Evolutionary conservation across 1,139 yeast species (phyloP).

Genomic region (Scheffersomyces stambukii): DNA sequence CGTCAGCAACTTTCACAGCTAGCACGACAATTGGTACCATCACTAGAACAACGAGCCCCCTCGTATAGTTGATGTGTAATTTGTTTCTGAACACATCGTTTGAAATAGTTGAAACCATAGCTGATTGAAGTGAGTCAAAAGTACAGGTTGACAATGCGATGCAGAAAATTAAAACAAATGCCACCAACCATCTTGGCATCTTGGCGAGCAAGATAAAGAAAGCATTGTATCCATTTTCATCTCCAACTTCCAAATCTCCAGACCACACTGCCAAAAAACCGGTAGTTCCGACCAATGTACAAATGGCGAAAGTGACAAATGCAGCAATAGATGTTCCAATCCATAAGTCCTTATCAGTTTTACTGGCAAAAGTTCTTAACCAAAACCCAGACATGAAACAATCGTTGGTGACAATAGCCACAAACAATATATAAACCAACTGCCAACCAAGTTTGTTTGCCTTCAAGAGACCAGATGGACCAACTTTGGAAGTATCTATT

Average conservation of each 20-base stretch:
- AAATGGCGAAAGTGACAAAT: conserved; percentile 55
- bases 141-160: conserved; percentile 80
- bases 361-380: conserved; percentile 90
- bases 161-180: conserved; percentile 73
- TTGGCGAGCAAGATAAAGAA: conserved; percentile 65
- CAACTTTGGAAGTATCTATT: conserved; percentile 60
- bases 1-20: conserved; percentile 75
- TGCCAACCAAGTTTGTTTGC: conserved; percentile 83
- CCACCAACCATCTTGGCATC: conserved; percentile 87
- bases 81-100: conserved; percentile 86
- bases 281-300: conserved; percentile 72
- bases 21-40: conserved; percentile 85
- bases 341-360: conserved; percentile 67
- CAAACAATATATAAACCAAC: conserved; percentile 73
- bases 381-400: conserved; percentile 90
- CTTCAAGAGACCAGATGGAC: conserved; percentile 60
- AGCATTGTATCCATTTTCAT: conserved; percentile 57
- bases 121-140: conserved; percentile 85
- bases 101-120: conserved; percentile 82
- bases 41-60: conserved; percentile 67
- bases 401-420: conserved; percentile 88
- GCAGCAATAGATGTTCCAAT: conserved; percentile 77
- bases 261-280: conserved; percentile 93
- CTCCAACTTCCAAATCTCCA: conserved; percentile 61
- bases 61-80: conserved; percentile 59